phyloP scores from a whole-genome alignment of 805 yeast species.

The Wickerhamomyces canadensis region DNA sequence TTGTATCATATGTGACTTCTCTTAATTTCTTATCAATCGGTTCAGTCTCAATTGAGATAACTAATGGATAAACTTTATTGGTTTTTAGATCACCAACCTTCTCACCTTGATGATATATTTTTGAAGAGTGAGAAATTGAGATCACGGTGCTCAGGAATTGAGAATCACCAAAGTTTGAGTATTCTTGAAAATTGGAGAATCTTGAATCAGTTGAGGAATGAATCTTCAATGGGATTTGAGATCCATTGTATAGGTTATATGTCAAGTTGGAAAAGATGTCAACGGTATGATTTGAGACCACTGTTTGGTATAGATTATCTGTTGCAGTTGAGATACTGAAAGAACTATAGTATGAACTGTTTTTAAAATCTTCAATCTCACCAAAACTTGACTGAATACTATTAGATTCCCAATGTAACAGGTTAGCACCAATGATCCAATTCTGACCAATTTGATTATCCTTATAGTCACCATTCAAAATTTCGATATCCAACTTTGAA shows the following conservation, averaged over 20 bases:
- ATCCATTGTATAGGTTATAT: slow-evolving; percentile 16
- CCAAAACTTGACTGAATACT: slow-evolving; percentile 37
- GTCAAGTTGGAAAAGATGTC: slow-evolving; percentile 14
- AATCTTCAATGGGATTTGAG: slow-evolving; percentile 18
- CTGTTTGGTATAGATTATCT: slow-evolving; percentile 19
- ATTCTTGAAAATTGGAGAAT: slow-evolving; percentile 34
- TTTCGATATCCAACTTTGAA: slow-evolving; percentile 38
- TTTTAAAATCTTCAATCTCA: slow-evolving; percentile 25
- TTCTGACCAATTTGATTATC: slow-evolving; percentile 29
- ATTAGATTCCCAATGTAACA: slow-evolving; percentile 48
- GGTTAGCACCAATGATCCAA: slow-evolving; percentile 57
- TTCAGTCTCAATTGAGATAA: slow-evolving; percentile 8
- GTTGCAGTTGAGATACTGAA: slow-evolving; percentile 9
- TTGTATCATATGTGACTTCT: slow-evolving; percentile 14
- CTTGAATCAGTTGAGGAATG: slow-evolving; percentile 20
- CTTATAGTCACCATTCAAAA: slow-evolving; percentile 44
- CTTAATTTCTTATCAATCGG: slow-evolving; percentile 7
- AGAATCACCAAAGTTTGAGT: slow-evolving; percentile 33
- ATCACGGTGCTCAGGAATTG: slow-evolving; percentile 26
- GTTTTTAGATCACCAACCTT: slow-evolving; percentile 7
- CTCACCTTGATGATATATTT: slow-evolving; percentile 13
- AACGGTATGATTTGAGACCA: slow-evolving; percentile 12
- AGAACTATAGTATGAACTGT: slow-evolving; percentile 12
- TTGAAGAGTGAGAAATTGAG: slow-evolving; percentile 9
- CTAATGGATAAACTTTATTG: slow-evolving; percentile 17